A percentile compares a stretch with the other conserved stretches of the same genome.
phyloP scores from a whole-genome alignment of 2,329 filamentous ascomycete genomes.

The Trichophyton rubrum region DNA sequence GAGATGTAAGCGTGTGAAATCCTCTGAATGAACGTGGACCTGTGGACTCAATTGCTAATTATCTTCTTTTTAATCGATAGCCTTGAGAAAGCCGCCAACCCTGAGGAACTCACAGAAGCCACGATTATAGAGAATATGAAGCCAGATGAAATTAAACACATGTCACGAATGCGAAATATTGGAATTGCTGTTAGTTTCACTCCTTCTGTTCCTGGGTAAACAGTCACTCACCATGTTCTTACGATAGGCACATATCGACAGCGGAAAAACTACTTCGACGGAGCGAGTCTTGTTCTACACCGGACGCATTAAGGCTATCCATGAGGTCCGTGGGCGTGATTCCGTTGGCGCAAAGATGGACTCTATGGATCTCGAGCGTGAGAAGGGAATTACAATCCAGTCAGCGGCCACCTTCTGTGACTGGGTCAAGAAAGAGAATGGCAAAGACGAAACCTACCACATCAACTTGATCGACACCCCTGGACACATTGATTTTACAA shows the following conservation, averaged over 20 bases:
- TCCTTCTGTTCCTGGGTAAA: background rate
- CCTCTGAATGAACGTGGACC: background rate
- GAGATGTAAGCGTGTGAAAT: conserved; percentile 28
- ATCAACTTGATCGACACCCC: conserved; percentile 98
- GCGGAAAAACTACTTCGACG: conserved; percentile 91
- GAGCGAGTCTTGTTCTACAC: conserved; percentile 98
- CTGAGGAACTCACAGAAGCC: conserved; percentile 46
- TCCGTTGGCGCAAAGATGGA: conserved; percentile 98
- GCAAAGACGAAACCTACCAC: conserved; percentile 82
- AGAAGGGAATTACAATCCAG: conserved; percentile 98
- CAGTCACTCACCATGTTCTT: conserved; percentile 1
- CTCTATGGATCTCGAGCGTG: conserved; percentile 96
- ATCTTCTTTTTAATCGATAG: conserved; percentile 19
- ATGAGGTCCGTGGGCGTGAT: conserved; percentile 85
- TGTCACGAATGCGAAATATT: conserved; percentile 84
- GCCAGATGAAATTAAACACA: conserved; percentile 61
- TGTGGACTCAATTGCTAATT: conserved; percentile 10
- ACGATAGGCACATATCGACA: conserved; percentile 74
- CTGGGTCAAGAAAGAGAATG: conserved; percentile 77
- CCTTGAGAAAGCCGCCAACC: conserved; percentile 46
- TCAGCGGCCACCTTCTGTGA: conserved; percentile 96
- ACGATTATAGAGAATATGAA: conserved; percentile 68
- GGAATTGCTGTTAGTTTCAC: conserved; percentile 65
- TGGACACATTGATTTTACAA: conserved; percentile 97
- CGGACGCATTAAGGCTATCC: conserved; percentile 88